Evolutionary conservation across 2,329 filamentous ascomycete species (phyloP).

Genomic region (Lecanicillium sp.): DNA sequence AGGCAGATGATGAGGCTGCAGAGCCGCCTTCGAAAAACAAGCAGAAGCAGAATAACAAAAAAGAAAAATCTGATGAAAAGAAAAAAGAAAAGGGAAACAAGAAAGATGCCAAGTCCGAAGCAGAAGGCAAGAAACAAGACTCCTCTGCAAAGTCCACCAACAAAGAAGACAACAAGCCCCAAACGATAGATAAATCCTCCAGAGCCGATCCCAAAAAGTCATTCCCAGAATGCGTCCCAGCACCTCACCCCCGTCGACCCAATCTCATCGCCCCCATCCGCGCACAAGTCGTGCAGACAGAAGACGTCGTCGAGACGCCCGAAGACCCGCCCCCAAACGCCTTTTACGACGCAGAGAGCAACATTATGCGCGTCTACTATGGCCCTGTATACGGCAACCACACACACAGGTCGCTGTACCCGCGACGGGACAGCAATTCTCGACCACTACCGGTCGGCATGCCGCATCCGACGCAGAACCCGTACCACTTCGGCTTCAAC

Average conservation of each 20-base stretch:
- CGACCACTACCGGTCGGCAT: slow-evolving; percentile 29
- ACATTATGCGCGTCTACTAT: slow-evolving; percentile 48
- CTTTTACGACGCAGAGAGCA: slow-evolving; percentile 45
- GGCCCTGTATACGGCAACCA: slow-evolving; percentile 47
- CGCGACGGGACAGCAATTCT: slow-evolving; percentile 22
- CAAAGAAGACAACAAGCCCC: slow-evolving; percentile 10
- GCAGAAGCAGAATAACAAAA: slow-evolving; percentile 6
- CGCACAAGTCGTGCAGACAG: slow-evolving; percentile 43
- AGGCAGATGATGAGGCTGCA: slow-evolving; percentile 17
- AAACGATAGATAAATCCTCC: background rate
- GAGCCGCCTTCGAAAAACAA: slow-evolving; percentile 12
- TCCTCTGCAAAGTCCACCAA: slow-evolving; percentile 8
- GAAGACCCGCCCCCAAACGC: slow-evolving; percentile 51
- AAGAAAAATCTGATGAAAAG: slow-evolving; percentile 10
- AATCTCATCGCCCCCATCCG: slow-evolving; percentile 39
- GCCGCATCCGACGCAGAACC: slow-evolving; percentile 34
- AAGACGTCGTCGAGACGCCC: slow-evolving; percentile 44
- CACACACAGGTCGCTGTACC: slow-evolving; percentile 35
- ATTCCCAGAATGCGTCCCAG: slow-evolving; percentile 20
- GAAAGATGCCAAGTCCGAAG: background rate
- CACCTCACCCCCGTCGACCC: slow-evolving; percentile 26
- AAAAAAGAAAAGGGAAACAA: background rate
- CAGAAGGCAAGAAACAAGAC: slow-evolving; percentile 7
- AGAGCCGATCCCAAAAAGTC: slow-evolving; percentile 9
- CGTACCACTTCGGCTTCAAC: slow-evolving; percentile 30